Evolutionary conservation across 2,329 filamentous ascomycete genomes (phyloP).

Genomic region (Trichoderma semiorbis): DNA sequence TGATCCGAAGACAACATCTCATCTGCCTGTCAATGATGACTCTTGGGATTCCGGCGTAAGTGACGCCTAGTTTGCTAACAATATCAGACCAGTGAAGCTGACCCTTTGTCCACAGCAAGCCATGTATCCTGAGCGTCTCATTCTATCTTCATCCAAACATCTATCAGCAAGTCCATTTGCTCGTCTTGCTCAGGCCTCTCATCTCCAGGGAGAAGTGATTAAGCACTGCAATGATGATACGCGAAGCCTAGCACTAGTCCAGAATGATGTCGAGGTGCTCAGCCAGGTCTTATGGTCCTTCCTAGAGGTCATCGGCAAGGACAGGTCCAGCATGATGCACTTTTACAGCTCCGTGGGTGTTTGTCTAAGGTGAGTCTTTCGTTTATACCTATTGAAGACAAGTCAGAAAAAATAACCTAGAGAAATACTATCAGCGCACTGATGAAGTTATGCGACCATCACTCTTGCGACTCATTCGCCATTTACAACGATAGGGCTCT

Average conservation of each 20-base stretch:
- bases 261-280: constrained; percentile 13
- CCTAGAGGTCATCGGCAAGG: constrained; percentile 14
- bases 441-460: constrained; percentile 18
- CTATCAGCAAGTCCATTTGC: constrained; percentile 32
- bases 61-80: no score
- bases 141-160: constrained; percentile 22
- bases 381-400: not conserved
- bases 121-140: constrained; percentile 17
- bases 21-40: constrained; percentile 28
- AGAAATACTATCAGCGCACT: constrained; percentile 2
- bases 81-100: not conserved
- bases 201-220: constrained; percentile 31
- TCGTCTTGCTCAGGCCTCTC: constrained; percentile 31
- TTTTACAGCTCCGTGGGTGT: constrained; percentile 17
- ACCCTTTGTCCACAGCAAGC: not conserved
- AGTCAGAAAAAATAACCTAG: not conserved
- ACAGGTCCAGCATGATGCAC: constrained; percentile 9
- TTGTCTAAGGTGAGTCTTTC: constrained; percentile 15
- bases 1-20: constrained; percentile 27
- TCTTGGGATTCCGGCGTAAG: constrained; percentile 25
- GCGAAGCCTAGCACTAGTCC: not conserved
- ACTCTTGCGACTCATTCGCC: constrained; percentile 17
- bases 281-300: constrained; percentile 8
- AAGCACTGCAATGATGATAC: constrained; percentile 18
- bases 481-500: not conserved